Conservation (phyloP, 2,329 filamentous ascomycete genomes). For the Grosmannia huntii region DNA sequence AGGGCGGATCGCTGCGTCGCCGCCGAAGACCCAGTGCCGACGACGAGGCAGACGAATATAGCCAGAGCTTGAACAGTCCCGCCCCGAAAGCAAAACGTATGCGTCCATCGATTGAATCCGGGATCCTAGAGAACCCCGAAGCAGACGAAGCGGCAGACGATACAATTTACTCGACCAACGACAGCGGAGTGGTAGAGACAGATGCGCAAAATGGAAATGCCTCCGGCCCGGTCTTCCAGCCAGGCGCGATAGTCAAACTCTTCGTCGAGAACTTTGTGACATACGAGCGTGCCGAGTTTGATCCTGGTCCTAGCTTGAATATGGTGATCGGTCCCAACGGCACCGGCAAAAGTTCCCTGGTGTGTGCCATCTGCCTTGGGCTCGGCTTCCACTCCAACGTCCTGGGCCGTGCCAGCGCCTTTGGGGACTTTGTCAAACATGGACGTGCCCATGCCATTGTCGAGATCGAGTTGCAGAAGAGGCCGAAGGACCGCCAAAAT, state of each 20-base stretch:
- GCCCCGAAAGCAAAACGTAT: conserved; percentile 21
- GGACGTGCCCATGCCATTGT: conserved; percentile 65
- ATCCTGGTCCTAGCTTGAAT: conserved; percentile 82
- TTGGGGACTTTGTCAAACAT: conserved; percentile 89
- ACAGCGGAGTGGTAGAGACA: conserved; percentile 3
- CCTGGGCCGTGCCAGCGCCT: conserved; percentile 71
- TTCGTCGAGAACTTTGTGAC: conserved; percentile 85
- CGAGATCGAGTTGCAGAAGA: conserved; percentile 77
- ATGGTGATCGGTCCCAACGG: conserved; percentile 99
- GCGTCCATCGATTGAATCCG: conserved; percentile 13
- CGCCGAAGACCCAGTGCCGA: conserved; percentile 30
- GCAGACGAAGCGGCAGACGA: conserved; percentile 7
- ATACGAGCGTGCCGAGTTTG: conserved; percentile 83
- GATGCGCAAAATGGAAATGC: conserved; percentile 6
- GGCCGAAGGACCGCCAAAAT: conserved; percentile 48
- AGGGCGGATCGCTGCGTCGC: conserved; percentile 21
- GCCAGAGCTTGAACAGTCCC: conserved; percentile 9
- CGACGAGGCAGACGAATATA: conserved; percentile 22
- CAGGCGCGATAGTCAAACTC: conserved; percentile 82
- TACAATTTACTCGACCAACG: conserved; percentile 8
- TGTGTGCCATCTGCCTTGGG: conserved; percentile 91
- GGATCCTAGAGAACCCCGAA: neutral
- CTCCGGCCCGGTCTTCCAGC: conserved; percentile 34
- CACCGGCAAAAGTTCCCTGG: conserved; percentile 92
- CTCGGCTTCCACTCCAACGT: conserved; percentile 73